Percentiles rank a stretch among this genome's conserved stretches.
Conservation (phyloP, 257 asterid species). For the Nicotiana knightiana region DNA sequence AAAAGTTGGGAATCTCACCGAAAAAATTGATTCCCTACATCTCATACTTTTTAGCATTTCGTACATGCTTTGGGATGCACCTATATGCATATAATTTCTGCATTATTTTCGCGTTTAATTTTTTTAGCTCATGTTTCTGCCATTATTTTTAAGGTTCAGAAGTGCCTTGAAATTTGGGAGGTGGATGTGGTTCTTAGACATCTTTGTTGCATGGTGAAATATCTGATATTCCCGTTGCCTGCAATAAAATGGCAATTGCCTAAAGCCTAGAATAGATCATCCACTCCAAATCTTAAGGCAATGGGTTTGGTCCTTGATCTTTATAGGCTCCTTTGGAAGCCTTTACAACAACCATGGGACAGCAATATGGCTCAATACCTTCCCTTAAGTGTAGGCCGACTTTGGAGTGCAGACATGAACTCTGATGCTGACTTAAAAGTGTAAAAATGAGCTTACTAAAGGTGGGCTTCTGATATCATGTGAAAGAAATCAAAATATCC, state of each 20-base stretch:
- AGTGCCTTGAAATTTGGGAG: not conserved
- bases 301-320: not conserved
- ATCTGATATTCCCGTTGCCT: not conserved
- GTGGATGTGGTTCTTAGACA: not conserved
- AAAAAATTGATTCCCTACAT: not conserved
- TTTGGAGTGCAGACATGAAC: too few relatives aligned
- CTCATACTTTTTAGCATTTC: not conserved
- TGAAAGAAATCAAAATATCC: too few relatives aligned
- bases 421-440: too few relatives aligned
- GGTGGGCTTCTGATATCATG: too few relatives aligned
- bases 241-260: not conserved
- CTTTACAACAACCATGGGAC: too few relatives aligned
- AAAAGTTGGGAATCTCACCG: too few relatives aligned
- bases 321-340: too few relatives aligned
- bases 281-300: not conserved
- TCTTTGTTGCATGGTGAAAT: not conserved
- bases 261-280: not conserved
- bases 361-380: too few relatives aligned
- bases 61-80: not conserved
- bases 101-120: not conserved
- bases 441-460: too few relatives aligned
- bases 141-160: not conserved
- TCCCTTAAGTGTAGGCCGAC: too few relatives aligned
- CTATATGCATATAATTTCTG: not conserved
- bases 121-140: not conserved